phyloP scores from a whole-genome alignment of 129 eudicot genomes.

The Sambucus nigra region DNA sequence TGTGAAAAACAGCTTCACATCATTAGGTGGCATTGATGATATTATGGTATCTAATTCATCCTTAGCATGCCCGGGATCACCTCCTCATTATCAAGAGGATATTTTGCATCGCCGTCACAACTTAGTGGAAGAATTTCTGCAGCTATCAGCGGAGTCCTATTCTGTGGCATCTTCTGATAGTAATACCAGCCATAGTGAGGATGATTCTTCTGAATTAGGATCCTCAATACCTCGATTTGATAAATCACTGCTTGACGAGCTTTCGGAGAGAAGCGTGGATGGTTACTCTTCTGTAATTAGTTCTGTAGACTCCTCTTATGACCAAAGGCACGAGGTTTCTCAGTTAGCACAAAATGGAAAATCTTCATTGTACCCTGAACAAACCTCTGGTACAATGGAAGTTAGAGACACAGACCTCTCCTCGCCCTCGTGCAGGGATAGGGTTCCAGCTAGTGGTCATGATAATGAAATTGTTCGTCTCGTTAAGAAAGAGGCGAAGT shows the following conservation, averaged over 20 bases:
- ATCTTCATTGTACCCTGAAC: slow-evolving; percentile 10
- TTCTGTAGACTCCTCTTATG: slow-evolving; percentile 14
- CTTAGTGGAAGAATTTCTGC: slow-evolving; percentile 72
- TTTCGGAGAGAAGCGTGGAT: slow-evolving; percentile 30
- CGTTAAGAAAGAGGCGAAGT: slow-evolving; percentile 32
- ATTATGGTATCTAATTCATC: slow-evolving; percentile 30
- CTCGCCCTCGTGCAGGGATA: neutral
- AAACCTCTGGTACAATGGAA: slow-evolving; percentile 9
- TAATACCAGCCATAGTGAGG: slow-evolving; percentile 53
- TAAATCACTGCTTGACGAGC: slow-evolving; percentile 28
- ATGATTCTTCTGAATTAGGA: slow-evolving; percentile 35
- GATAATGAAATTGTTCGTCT: slow-evolving; percentile 21
- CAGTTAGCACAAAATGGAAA: slow-evolving; percentile 22
- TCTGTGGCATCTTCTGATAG: slow-evolving; percentile 82
- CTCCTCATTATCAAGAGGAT: slow-evolving; percentile 84
- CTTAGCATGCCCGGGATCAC: slow-evolving; percentile 45
- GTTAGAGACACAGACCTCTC: slow-evolving; percentile 16
- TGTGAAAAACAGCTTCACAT: slow-evolving; percentile 11
- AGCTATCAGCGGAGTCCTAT: slow-evolving; percentile 65
- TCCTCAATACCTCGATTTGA: slow-evolving; percentile 19
- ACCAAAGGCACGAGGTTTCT: slow-evolving; percentile 8
- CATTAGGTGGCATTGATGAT: slow-evolving; percentile 29
- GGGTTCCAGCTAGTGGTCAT: slow-evolving; percentile 14
- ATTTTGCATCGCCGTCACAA: slow-evolving; percentile 74
- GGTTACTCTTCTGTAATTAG: slow-evolving; percentile 10